Percentiles rank a stretch among this genome's conserved stretches.
These are phyloP conservation scores for Globisporangium cystogenes DNA, from an alignment of 352 stramenopile genomes.

Conservation along the genomic window DNA sequence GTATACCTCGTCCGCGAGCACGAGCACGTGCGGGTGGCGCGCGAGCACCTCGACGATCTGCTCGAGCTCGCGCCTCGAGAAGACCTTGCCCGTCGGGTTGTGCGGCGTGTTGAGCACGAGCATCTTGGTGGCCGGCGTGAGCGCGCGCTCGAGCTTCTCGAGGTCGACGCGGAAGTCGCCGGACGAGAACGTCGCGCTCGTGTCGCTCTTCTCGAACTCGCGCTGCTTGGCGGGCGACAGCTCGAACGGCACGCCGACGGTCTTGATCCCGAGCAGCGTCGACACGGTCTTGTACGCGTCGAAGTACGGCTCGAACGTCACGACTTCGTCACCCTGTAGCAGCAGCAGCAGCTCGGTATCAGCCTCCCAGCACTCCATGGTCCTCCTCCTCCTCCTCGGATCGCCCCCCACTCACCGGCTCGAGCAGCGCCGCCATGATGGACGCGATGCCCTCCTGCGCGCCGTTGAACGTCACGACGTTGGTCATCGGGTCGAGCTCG, in stretches of 20 bases:
- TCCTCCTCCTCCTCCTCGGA: background rate
- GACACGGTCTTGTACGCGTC: constrained; percentile 87
- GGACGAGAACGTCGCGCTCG: constrained; percentile 44
- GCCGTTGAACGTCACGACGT: constrained; percentile 87
- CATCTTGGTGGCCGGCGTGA: constrained; percentile 92
- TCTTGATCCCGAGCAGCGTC: constrained; percentile 76
- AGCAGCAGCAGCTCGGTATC: background rate
- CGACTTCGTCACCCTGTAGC: constrained; percentile 67
- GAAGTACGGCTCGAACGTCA: constrained; percentile 90
- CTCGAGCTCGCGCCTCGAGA: constrained; percentile 91
- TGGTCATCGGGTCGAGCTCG: constrained; percentile 61
- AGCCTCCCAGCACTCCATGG: too few relatives aligned
- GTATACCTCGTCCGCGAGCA: constrained; percentile 98
- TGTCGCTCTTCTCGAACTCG: constrained; percentile 28
- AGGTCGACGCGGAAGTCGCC: constrained; percentile 84
- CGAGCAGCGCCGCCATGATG: constrained; percentile 72
- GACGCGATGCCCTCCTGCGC: constrained; percentile 84
- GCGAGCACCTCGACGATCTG: constrained; percentile 83
- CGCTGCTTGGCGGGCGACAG: constrained; percentile 38
- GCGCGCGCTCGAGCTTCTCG: constrained; percentile 64
- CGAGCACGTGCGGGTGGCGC: constrained; percentile 85
- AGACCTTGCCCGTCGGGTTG: constrained; percentile 99
- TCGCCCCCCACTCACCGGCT: constrained; percentile 28
- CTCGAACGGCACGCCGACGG: constrained; percentile 64
- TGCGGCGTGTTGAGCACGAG: constrained; percentile 98